A percentile compares a stretch with the other conserved stretches of the same genome.
These are phyloP conservation scores for Phaffia australis DNA, from an alignment of 768 basidiomycete species.

Conservation along the genomic window DNA sequence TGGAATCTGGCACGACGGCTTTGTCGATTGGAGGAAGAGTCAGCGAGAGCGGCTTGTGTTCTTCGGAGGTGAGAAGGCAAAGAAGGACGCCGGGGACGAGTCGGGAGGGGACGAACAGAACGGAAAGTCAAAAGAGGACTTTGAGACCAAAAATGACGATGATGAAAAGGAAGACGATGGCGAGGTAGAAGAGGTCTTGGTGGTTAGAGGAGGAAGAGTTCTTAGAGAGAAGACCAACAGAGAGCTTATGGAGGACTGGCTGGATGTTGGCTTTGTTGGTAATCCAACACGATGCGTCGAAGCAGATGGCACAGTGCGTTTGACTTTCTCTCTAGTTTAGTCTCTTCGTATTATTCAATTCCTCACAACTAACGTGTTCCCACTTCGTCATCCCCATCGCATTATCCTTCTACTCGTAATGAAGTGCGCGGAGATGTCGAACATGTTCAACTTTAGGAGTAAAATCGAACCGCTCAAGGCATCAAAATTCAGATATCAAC, in stretches of 20 bases:
- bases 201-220: neutral
- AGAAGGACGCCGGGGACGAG: neutral
- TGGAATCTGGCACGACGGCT: conserved; percentile 13
- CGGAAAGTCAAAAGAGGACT: no score
- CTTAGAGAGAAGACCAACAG: neutral
- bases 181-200: conserved; percentile 9
- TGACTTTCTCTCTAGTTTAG: neutral
- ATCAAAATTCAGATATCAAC: conserved; percentile 8
- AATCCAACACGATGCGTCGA: conserved; percentile 14
- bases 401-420: neutral
- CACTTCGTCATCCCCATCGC: no score
- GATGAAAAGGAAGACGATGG: neutral
- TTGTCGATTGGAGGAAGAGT: conserved; percentile 4
- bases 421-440: conserved; percentile 16
- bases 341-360: no score
- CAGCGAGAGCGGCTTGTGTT: conserved; percentile 14
- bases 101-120: no score
- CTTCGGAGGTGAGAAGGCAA: neutral
- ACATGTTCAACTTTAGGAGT: conserved; percentile 8
- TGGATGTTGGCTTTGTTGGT: conserved; percentile 20
- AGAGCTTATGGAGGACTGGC: conserved; percentile 6
- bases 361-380: no score
- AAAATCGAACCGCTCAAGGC: conserved; percentile 3
- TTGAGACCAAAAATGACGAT: neutral
- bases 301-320: conserved; percentile 16